phyloP scores from a whole-genome alignment of 805 yeast genomes.

The Ogataea corticis region DNA sequence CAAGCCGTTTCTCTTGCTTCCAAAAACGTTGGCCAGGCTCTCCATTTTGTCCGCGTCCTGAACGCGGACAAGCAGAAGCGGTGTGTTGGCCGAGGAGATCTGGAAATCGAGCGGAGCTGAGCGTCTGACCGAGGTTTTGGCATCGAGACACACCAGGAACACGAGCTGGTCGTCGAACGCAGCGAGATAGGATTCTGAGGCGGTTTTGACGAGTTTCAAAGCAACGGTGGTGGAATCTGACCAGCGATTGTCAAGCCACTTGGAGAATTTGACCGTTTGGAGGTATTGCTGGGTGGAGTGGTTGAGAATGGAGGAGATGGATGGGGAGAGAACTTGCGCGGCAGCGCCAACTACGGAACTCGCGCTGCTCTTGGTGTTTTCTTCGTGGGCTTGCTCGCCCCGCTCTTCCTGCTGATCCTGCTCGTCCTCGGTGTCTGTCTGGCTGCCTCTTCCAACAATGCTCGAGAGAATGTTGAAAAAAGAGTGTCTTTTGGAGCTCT shows the following conservation, averaged over 20 bases:
- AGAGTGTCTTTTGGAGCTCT: constrained; percentile 25
- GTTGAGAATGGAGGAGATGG: constrained; percentile 5
- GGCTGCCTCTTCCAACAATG: constrained; percentile 9
- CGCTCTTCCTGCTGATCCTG: background rate
- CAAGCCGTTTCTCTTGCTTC: constrained; percentile 11
- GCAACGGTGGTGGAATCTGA: constrained; percentile 15
- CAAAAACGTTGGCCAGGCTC: constrained; percentile 11
- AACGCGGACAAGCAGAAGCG: constrained; percentile 10
- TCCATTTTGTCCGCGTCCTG: constrained; percentile 10
- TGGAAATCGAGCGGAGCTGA: constrained; percentile 25
- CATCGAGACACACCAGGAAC: constrained; percentile 19
- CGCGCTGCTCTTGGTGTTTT: too few species aligned
- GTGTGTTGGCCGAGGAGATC: constrained; percentile 7
- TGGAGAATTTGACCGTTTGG: constrained; percentile 27
- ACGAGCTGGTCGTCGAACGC: constrained; percentile 19
- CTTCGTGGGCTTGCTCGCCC: background rate
- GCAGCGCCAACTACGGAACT: too few species aligned
- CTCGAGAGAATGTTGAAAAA: constrained; percentile 28
- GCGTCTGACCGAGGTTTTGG: constrained; percentile 18
- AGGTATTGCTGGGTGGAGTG: constrained; percentile 17
- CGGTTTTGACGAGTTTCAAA: constrained; percentile 20
- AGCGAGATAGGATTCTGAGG: constrained; percentile 14
- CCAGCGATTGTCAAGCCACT: constrained; percentile 33
- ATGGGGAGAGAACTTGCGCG: background rate
- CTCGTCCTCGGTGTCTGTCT: background rate